These are phyloP conservation scores for Annulohypoxylon stygium DNA, from an alignment of 495 filamentous ascomycete species.

Conservation along the genomic window DNA sequence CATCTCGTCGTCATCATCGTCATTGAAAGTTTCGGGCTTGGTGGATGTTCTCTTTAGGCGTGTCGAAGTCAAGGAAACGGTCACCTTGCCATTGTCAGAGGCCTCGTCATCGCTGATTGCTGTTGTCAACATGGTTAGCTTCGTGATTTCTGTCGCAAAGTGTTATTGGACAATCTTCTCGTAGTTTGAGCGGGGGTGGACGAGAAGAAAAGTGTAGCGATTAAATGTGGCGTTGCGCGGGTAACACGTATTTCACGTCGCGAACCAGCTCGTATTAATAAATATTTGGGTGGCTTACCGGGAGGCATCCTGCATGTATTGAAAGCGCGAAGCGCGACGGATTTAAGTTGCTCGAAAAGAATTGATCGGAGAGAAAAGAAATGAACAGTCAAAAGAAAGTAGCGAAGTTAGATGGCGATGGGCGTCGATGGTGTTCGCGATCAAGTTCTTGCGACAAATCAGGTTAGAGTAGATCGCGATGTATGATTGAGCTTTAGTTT, in stretches of 20 bases:
- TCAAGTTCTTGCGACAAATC: slow-evolving; percentile 37
- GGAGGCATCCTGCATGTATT: slow-evolving; percentile 43
- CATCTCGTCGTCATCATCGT: slow-evolving; percentile 29
- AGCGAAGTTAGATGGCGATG: slow-evolving; percentile 3
- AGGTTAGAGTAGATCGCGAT: slow-evolving; percentile 5
- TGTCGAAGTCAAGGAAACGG: slow-evolving; percentile 36
- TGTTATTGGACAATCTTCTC: background rate
- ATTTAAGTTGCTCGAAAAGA: background rate
- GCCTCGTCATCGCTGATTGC: slow-evolving; percentile 59
- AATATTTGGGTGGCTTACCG: slow-evolving; percentile 36
- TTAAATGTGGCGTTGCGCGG: slow-evolving; percentile 17
- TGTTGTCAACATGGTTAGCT: slow-evolving; percentile 22
- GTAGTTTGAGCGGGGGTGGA: background rate
- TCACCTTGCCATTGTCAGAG: slow-evolving; percentile 49
- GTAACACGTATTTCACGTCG: slow-evolving; percentile 14
- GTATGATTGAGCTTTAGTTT: background rate
- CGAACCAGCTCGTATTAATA: background rate
- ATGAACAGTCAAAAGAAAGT: background rate
- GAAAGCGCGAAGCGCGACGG: background rate
- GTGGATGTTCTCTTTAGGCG: slow-evolving; percentile 43
- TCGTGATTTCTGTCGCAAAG: background rate
- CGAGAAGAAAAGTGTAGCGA: background rate
- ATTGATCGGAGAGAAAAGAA: slow-evolving; percentile 9
- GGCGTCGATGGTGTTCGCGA: slow-evolving; percentile 11
- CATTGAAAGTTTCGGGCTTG: background rate